Evolutionary conservation across 2,329 filamentous ascomycete genomes (phyloP), one percentile per base, ranked within the genome.

Genomic region (Alternaria ventricosa): DNA sequence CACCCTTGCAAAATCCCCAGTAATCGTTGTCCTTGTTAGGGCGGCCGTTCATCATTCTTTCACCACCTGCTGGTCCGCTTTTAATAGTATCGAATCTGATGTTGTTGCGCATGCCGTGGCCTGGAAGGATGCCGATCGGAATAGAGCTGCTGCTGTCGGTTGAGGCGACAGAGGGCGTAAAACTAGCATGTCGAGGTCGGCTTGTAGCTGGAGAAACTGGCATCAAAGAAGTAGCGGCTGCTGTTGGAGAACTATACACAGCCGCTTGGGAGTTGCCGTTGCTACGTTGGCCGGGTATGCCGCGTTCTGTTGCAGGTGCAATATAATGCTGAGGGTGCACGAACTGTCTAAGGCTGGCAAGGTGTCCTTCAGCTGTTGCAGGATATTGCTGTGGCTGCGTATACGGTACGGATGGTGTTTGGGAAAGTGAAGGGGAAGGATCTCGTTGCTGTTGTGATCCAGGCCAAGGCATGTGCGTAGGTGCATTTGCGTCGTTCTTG

Each of bases 1-100:
- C 74, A 33, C 79, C 79, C 71, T 80, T 80, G 70, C 79, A 81
- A 69, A 81, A 81, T 20, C 79, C 79, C 75, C 77, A 80, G 69
- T 80, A 81, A 62, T 77, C 73, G 65, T 81, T 81, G n/a, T 74
- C 71, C 64, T 79, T 80, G 69, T 74, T 77, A 1, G 79, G 78
- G 5, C 79, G 77, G 43, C 77, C 77, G 18, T 66, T 56, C 69
- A 80, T 76, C 69, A 75, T 76, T n/a, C 60, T 69, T 13, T 75
- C 67, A 43, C 70, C 67, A 4, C 62, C 64, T 2, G 65, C 53
- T 9, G 67, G 62, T 13, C 66, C 66, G 46, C 66, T 66, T 43
- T 66, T 44, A 41, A 75, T 72, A 2, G 72, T 75, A 11, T 64
- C 61, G 12, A 65, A 62, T 25, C 65, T 65, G 46, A 73, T 71